Conservation (phyloP, 805 yeast genomes). For the Komagataella mondaviorum region DNA sequence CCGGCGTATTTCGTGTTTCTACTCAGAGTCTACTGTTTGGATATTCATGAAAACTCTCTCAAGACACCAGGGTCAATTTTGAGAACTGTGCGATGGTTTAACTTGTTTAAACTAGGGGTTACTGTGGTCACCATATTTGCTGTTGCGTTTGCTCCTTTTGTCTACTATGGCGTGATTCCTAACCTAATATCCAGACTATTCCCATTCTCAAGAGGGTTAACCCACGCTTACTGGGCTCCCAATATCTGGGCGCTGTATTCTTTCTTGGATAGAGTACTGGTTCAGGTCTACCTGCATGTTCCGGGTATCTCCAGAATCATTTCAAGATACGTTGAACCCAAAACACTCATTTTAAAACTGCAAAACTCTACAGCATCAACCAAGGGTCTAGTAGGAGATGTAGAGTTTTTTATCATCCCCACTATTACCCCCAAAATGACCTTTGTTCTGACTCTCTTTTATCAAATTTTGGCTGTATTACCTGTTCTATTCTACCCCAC, state of each 20-base stretch:
- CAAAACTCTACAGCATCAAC: conserved; percentile 24
- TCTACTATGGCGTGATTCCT: conserved; percentile 44
- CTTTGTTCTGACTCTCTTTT: conserved; percentile 68
- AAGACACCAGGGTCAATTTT: conserved; percentile 7
- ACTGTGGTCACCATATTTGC: conserved; percentile 49
- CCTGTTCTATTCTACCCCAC: conserved; percentile 65
- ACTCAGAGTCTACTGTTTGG: conserved; percentile 59
- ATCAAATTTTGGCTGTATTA: conserved; percentile 64
- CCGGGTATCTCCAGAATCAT: conserved; percentile 22
- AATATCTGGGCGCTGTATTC: conserved; percentile 95
- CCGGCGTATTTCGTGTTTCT: conserved; percentile 84
- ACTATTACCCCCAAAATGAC: conserved; percentile 68
- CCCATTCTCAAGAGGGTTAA: conserved; percentile 89
- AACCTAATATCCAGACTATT: conserved; percentile 60
- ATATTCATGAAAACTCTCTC: conserved; percentile 9
- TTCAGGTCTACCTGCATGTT: conserved; percentile 25
- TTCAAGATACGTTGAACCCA: conserved; percentile 6
- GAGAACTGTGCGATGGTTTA: conserved; percentile 34
- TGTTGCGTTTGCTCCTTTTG: conserved; percentile 71
- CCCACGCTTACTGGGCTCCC: conserved; percentile 99
- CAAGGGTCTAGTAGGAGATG: conserved; percentile 87
- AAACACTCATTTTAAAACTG: background rate
- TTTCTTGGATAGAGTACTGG: conserved; percentile 57
- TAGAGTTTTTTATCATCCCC: conserved; percentile 69
- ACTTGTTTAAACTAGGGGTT: conserved; percentile 46